Evolutionary conservation across 2,329 filamentous ascomycete genomes (phyloP), one percentile per base, ranked within the genome.

Genomic region (Colletotrichum karsti): DNA sequence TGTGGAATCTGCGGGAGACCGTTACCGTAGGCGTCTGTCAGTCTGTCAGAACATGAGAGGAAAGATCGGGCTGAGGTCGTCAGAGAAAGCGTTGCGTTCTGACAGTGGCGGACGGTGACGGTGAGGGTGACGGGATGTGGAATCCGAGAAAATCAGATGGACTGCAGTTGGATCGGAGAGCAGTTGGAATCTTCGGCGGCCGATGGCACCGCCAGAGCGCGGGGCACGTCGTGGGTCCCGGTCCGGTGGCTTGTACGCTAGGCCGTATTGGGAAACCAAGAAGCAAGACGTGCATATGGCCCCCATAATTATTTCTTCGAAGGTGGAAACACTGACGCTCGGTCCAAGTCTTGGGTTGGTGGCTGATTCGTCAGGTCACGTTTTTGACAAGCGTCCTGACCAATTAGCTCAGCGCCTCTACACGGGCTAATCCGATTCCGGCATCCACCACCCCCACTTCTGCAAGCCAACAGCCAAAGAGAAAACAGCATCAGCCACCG

Each of bases 241-340:
- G 53, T 24, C 41, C 30, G 56, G 48, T 51, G 28, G 22, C 22
- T 13, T 9, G 1, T 4, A 12, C 28, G 26, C 78, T 80, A 80
- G 61, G 28, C 77, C 68, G 2, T 39, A 74, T 69, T 2, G 12
- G 73, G 78, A 70, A 80, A 73, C 73, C 75, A 74, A 76, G 77
- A 64, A 70, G 69, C 76, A 78, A 57, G 26, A 46, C 37, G 59
- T 53, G 64, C 64, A 67, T 63, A 12, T 0, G 0, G 1, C 2
- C 9, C 7, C 63, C 59, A 26, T n/a, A 28, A 0, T 53, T 30
- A 30, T 6, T 24, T 33, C 26, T 22, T 20, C 12, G 13, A 37
- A 33, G 7, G 18, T 22, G 50, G 33, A 33, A 35, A 51, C 24
- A 50, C 26, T 15, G 63, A 20, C 48, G 56, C 56, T 33, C 18